Percentiles rank a stretch among this genome's conserved stretches.
These are phyloP conservation scores for Malus hybrid DNA, from an alignment of 331 rosid genomes.

Conservation along the genomic window DNA sequence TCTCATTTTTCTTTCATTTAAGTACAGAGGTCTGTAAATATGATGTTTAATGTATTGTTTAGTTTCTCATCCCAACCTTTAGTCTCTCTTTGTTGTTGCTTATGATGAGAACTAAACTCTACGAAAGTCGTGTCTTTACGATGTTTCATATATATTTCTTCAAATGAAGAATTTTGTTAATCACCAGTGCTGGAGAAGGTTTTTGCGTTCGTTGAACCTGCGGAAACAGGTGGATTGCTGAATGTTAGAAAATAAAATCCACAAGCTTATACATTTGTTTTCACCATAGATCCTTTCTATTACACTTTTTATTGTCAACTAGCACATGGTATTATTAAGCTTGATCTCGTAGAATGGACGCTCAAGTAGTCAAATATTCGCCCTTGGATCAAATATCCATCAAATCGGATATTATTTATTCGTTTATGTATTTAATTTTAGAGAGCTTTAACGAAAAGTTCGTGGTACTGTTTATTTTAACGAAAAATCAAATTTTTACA, in stretches of 20 bases:
- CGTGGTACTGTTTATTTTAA: too few relatives aligned
- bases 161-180: slow-evolving; percentile 39
- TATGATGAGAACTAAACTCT: slow-evolving; percentile 54
- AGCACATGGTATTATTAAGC: not conserved
- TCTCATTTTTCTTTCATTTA: slow-evolving; percentile 13
- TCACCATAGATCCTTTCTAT: too few relatives aligned
- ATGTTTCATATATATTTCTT: slow-evolving; percentile 28
- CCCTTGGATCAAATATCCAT: too few relatives aligned
- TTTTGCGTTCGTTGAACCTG: not conserved
- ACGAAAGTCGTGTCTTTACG: slow-evolving; percentile 18
- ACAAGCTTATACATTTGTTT: too few relatives aligned
- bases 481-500: too few relatives aligned
- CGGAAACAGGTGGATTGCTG: not conserved
- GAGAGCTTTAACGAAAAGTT: too few relatives aligned
- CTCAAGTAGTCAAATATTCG: too few relatives aligned
- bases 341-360: not conserved
- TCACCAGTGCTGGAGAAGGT: not conserved
- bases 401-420: not conserved
- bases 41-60: slow-evolving; percentile 41
- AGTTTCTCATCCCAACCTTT: slow-evolving; percentile 55
- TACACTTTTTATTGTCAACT: not conserved
- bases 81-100: slow-evolving; percentile 24
- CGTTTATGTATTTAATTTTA: too few relatives aligned
- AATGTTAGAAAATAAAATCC: too few relatives aligned
- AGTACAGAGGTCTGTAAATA: slow-evolving; percentile 47